A percentile compares a stretch with the other conserved stretches of the same genome.
These are phyloP conservation scores for Forsythia suspensa DNA, from an alignment of 257 asterid species.

Conservation along the genomic window DNA sequence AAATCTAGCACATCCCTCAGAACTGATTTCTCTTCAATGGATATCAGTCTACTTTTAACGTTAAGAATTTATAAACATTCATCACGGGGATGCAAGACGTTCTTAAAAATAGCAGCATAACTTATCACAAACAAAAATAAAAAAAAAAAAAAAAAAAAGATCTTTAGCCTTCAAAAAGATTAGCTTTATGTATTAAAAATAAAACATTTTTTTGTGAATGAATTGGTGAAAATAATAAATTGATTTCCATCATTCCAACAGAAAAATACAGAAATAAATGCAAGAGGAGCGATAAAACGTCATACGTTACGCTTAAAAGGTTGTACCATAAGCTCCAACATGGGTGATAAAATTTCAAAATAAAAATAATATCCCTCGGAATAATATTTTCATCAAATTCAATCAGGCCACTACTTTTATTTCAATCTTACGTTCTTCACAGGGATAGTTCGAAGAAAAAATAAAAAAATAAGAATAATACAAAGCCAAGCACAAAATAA, in stretches of 20 bases:
- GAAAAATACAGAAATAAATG: too few relatives aligned
- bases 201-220: background rate
- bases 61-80: constrained; percentile 23
- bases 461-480: background rate
- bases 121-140: background rate
- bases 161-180: background rate
- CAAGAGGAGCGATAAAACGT: too few relatives aligned
- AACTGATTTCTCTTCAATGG: constrained; percentile 35
- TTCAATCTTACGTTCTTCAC: constrained; percentile 30
- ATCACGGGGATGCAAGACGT: constrained; percentile 36
- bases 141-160: background rate
- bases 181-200: background rate
- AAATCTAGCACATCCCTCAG: constrained; percentile 40
- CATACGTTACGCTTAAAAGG: too few relatives aligned
- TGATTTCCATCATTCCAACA: background rate
- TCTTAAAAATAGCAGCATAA: background rate
- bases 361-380: constrained; percentile 32
- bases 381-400: constrained; percentile 34
- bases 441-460: constrained; percentile 22
- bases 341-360: background rate
- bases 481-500: background rate
- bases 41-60: constrained; percentile 58
- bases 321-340: too few relatives aligned
- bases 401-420: constrained; percentile 55
- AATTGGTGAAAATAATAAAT: background rate